Conservation (phyloP, 2,329 filamentous ascomycete genomes). For the Microdochium paspali region DNA sequence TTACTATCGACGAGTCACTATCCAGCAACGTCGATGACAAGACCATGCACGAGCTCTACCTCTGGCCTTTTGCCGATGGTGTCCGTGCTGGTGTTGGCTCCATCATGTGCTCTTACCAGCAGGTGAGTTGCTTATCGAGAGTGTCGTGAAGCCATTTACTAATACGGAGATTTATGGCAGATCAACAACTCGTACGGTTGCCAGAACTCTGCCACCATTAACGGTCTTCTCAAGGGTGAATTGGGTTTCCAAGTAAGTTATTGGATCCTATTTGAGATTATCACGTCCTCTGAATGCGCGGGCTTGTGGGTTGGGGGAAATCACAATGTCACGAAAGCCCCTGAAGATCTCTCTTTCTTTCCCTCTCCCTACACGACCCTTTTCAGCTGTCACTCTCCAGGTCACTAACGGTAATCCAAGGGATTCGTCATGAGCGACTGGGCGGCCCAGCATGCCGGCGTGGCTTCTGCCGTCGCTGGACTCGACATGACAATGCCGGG, state of each 20-base stretch:
- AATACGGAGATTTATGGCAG: neutral
- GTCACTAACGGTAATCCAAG: neutral
- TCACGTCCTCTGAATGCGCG: too few species aligned
- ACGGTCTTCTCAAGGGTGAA: constrained; percentile 69
- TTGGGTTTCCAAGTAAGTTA: constrained; percentile 55
- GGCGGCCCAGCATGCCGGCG: constrained; percentile 64
- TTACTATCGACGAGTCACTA: constrained; percentile 49
- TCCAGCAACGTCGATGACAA: constrained; percentile 62
- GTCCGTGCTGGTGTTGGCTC: constrained; percentile 56
- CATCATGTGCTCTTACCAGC: constrained; percentile 64
- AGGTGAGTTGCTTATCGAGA: constrained; percentile 18
- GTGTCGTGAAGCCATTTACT: neutral
- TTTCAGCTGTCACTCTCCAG: too few species aligned
- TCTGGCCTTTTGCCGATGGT: constrained; percentile 71
- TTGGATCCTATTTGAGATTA: too few species aligned
- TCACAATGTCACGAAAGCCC: too few species aligned
- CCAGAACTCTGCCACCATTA: constrained; percentile 69
- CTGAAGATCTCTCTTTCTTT: too few species aligned
- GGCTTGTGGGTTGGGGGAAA: too few species aligned
- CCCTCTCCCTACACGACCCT: too few species aligned
- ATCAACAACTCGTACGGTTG: constrained; percentile 74
- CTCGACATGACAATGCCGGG: constrained; percentile 87
- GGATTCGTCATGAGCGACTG: constrained; percentile 78
- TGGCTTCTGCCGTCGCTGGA: constrained; percentile 57
- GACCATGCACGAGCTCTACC: constrained; percentile 66